Evolutionary conservation across 345 rosid genomes (phyloP).

Genomic region (Salix arbutifolia): DNA sequence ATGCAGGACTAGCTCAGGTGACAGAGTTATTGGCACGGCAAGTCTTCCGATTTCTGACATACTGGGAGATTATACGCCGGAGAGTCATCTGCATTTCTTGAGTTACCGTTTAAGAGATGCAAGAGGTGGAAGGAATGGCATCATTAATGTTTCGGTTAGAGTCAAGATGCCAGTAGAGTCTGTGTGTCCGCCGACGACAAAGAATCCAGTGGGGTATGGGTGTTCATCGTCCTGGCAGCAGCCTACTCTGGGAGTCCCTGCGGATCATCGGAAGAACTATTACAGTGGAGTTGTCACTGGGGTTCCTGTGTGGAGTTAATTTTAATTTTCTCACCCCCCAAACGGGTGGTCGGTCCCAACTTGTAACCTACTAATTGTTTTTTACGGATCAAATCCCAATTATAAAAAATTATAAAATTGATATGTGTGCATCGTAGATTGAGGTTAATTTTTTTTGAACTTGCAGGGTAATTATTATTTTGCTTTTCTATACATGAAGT

Average conservation of each 20-base stretch:
- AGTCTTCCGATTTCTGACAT: slow-evolving; percentile 58
- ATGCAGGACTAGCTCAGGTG: slow-evolving; percentile 29
- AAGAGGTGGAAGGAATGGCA: slow-evolving; percentile 43
- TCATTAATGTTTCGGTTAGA: slow-evolving; percentile 56
- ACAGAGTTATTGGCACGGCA: slow-evolving; percentile 37
- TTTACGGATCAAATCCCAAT: too few species aligned
- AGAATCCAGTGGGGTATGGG: neutral
- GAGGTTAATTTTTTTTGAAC: too few species aligned
- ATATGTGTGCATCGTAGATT: too few species aligned
- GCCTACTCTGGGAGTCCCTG: slow-evolving; percentile 9
- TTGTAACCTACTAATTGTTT: too few species aligned
- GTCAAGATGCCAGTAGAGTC: slow-evolving; percentile 6
- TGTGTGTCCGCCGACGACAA: neutral
- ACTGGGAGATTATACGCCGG: slow-evolving; percentile 44
- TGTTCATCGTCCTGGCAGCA: neutral
- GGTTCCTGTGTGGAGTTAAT: slow-evolving; percentile 3
- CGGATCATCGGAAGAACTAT: neutral
- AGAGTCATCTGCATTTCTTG: slow-evolving; percentile 50
- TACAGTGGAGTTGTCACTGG: neutral
- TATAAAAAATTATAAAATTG: too few species aligned
- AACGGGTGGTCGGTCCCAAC: too few species aligned
- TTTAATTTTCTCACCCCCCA: too few species aligned
- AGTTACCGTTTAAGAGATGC: slow-evolving; percentile 62
- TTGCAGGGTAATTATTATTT: too few species aligned
- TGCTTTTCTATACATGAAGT: too few species aligned